A percentile compares a stretch with the other conserved stretches of the same genome.
Evolutionary conservation across 345 rosid species (phyloP).

Genomic region (Lepidium aucheri): DNA sequence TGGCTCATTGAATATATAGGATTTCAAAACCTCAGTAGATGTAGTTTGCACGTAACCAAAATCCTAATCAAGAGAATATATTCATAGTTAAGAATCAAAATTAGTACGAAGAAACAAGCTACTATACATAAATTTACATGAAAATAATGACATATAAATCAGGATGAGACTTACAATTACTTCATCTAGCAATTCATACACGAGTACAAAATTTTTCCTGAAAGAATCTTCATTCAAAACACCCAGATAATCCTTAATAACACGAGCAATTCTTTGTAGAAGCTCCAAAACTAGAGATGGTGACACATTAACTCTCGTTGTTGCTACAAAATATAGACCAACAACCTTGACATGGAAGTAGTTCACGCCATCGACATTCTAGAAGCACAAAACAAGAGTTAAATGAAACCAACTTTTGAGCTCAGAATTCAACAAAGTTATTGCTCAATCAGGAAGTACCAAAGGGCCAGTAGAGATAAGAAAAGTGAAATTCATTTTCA

Average conservation of each 20-base stretch:
- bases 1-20: conserved; percentile 92
- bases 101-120: neutral
- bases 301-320: conserved; percentile 83
- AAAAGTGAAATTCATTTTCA: neutral
- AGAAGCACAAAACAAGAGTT: neutral
- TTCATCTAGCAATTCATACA: conserved; percentile 95
- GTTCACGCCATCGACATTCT: conserved; percentile 96
- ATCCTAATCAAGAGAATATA: conserved; percentile 45
- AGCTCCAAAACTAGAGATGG: conserved; percentile 98
- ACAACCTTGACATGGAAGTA: conserved; percentile 97
- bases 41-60: conserved; percentile 98
- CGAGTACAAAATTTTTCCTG: conserved; percentile 89
- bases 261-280: conserved; percentile 91
- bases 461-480: neutral
- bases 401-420: neutral
- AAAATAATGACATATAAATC: neutral
- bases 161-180: conserved; percentile 63
- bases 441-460: neutral
- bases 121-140: neutral
- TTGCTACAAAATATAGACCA: conserved; percentile 87
- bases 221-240: conserved; percentile 92
- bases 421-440: neutral
- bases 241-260: conserved; percentile 94
- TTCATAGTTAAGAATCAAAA: neutral
- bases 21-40: conserved; percentile 87